phyloP scores from a whole-genome alignment of 176 grass and related monocot genomes.

The Poa pratensis region DNA sequence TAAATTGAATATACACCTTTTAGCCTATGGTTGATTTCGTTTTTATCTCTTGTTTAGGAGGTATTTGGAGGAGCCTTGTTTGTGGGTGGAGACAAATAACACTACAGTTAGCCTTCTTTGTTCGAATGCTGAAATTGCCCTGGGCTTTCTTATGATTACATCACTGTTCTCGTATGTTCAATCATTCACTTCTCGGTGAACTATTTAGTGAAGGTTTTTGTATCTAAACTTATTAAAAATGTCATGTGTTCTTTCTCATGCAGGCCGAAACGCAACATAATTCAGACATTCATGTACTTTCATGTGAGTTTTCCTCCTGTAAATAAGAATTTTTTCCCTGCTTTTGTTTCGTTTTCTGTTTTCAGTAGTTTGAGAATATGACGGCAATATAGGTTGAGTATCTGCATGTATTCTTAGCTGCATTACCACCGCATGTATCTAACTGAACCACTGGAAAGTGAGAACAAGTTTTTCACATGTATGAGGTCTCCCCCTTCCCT shows the following conservation, averaged over 20 bases:
- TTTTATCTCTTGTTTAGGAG: constrained; percentile 57
- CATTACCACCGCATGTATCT: background rate
- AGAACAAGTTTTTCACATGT: constrained; percentile 16
- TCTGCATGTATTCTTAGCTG: constrained; percentile 4
- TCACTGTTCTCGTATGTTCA: constrained; percentile 87
- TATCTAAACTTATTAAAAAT: constrained; percentile 21
- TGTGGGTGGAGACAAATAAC: constrained; percentile 87
- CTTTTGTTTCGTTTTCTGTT: constrained; percentile 9
- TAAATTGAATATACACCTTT: background rate
- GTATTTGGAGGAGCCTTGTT: constrained; percentile 84
- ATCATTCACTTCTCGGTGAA: constrained; percentile 33
- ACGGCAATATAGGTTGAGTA: background rate
- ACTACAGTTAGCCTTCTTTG: constrained; percentile 71
- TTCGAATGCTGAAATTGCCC: constrained; percentile 81
- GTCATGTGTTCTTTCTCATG: constrained; percentile 38
- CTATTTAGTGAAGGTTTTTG: constrained; percentile 41
- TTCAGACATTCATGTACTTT: constrained; percentile 93
- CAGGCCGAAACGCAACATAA: constrained; percentile 82
- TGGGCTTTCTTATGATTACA: constrained; percentile 90
- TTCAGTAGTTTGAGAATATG: constrained; percentile 5
- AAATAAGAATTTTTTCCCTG: background rate
- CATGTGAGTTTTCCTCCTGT: constrained; percentile 66
- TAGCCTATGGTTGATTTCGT: constrained; percentile 42
- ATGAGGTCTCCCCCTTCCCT: background rate
- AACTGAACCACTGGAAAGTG: constrained; percentile 8